Evolutionary conservation across 2,329 filamentous ascomycete species (phyloP).

Genomic region (Trichophyton mentagrophytes): DNA sequence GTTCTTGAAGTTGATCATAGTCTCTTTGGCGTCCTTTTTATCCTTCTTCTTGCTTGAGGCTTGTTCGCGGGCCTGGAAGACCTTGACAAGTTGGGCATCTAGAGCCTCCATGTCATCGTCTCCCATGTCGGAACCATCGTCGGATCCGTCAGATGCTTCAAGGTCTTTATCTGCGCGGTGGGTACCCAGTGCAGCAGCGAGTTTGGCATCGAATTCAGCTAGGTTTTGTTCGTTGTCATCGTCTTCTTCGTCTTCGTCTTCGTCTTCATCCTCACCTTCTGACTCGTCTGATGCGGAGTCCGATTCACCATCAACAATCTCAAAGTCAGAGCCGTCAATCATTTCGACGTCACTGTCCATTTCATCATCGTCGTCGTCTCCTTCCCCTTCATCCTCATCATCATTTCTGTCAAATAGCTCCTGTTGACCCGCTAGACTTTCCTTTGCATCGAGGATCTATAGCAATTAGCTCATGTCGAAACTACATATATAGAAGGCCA

Average conservation of each 20-base stretch:
- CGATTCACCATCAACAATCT: conserved; percentile 28
- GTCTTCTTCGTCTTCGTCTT: conserved; percentile 18
- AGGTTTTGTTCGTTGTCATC: conserved; percentile 14
- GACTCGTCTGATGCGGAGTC: conserved; percentile 48
- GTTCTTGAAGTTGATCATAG: conserved; percentile 87
- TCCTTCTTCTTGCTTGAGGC: conserved; percentile 62
- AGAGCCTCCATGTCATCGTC: conserved; percentile 91
- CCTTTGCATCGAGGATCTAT: conserved; percentile 62
- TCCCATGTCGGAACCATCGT: conserved; percentile 66
- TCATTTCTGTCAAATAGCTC: conserved; percentile 67
- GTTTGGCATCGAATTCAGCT: conserved; percentile 36
- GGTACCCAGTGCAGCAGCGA: conserved; percentile 66
- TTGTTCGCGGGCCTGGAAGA: conserved; percentile 68
- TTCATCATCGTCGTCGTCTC: neutral
- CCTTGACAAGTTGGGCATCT: conserved; percentile 68
- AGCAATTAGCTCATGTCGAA: neutral
- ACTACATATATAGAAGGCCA: neutral
- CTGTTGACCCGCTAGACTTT: conserved; percentile 71
- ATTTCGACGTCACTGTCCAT: conserved; percentile 22
- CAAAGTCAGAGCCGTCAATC: conserved; percentile 18
- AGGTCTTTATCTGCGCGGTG: conserved; percentile 45
- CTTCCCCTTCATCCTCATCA: conserved; percentile 20
- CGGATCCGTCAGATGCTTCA: conserved; percentile 45
- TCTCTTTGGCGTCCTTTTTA: conserved; percentile 75
- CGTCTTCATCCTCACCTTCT: conserved; percentile 30